Percentiles rank a stretch among this genome's conserved stretches.
These are phyloP conservation scores for Cynanchum wilfordii DNA, from an alignment of 257 asterid genomes.

Conservation along the genomic window DNA sequence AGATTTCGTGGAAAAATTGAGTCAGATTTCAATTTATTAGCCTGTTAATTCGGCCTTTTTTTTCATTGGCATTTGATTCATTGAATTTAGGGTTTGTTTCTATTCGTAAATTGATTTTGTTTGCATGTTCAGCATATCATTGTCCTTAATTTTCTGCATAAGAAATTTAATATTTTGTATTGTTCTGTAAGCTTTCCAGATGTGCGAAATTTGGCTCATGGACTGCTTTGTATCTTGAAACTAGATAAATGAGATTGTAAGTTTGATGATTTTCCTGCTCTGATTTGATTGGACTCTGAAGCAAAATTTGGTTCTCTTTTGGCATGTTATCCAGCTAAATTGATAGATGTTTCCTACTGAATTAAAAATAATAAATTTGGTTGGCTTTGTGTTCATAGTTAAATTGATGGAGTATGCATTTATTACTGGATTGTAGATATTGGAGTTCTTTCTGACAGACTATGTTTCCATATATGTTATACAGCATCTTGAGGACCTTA, in stretches of 20 bases:
- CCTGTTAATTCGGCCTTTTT: not conserved
- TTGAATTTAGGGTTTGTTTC: not conserved
- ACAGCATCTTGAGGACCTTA: slow-evolving; percentile 1
- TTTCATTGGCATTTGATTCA: not conserved
- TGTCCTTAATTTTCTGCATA: not conserved
- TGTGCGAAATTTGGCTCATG: not conserved
- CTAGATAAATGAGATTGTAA: not conserved
- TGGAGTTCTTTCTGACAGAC: not conserved
- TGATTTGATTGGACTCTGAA: not conserved
- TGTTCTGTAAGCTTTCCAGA: not conserved
- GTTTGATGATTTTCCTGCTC: not conserved
- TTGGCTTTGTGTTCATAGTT: not conserved
- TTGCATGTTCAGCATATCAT: not conserved
- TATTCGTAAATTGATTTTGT: not conserved
- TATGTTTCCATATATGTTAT: not conserved
- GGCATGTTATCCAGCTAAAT: not conserved
- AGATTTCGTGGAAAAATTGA: not conserved
- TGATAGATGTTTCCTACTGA: not conserved
- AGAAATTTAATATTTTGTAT: not conserved
- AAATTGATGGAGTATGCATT: not conserved
- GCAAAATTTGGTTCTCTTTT: too few species aligned
- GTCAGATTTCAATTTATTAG: not conserved
- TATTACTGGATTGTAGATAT: not conserved
- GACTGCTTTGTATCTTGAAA: not conserved
- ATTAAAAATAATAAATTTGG: not conserved